Evolutionary conservation across 768 basidiomycete genomes (phyloP).

Genomic region (Grammothele lineata): DNA sequence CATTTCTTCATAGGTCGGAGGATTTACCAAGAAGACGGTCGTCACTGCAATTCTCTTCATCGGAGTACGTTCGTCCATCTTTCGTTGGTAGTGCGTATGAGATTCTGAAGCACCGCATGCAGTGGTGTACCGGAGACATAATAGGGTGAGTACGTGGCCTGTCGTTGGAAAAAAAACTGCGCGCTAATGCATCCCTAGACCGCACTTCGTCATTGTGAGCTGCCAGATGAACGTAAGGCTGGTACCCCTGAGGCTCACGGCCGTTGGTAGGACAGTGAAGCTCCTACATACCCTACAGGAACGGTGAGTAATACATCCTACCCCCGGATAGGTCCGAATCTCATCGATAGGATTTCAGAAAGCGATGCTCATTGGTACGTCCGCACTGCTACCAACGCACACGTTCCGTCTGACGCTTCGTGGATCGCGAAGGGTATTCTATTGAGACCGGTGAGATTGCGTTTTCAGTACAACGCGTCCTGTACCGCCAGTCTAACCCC

Average conservation of each 20-base stretch:
- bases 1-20: conserved; percentile 27
- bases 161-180: too few species aligned
- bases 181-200: not conserved
- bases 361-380: conserved; percentile 17
- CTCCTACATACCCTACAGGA: conserved; percentile 15
- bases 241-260: too few species aligned
- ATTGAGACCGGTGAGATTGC: conserved; percentile 15
- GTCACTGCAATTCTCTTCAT: conserved; percentile 28
- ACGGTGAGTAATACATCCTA: not conserved
- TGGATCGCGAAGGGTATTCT: conserved; percentile 8
- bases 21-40: conserved; percentile 27
- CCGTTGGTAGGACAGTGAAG: conserved; percentile 9
- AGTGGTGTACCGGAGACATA: conserved; percentile 17
- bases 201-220: conserved; percentile 16
- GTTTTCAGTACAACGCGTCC: too few species aligned
- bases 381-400: too few species aligned
- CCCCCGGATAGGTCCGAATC: not conserved
- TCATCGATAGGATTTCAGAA: too few species aligned
- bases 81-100: too few species aligned
- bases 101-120: too few species aligned
- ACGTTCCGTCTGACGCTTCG: too few species aligned
- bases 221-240: not conserved
- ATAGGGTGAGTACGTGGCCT: too few species aligned
- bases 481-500: too few species aligned
- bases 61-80: conserved; percentile 6